Conservation (phyloP, 331 rosid genomes). For the Cydonia oblonga region DNA sequence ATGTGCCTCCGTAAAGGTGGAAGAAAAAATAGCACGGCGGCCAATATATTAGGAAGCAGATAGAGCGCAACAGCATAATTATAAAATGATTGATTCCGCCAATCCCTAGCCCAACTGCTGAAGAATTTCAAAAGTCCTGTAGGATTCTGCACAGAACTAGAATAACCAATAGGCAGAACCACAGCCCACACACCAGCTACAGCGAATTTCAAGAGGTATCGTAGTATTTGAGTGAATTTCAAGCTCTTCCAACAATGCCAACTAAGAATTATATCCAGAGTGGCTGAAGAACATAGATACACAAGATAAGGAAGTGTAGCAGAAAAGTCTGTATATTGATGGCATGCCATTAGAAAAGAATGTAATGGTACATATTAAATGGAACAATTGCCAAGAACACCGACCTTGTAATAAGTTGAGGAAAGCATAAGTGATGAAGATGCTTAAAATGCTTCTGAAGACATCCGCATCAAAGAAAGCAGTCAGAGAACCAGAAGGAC, state of each 20-base stretch:
- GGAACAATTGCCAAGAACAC: neutral
- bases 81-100: constrained; percentile 64
- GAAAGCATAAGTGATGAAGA: constrained; percentile 74
- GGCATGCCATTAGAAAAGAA: neutral
- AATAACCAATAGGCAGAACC: constrained; percentile 68
- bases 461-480: constrained; percentile 57
- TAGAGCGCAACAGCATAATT: constrained; percentile 55
- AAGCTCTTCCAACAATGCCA: constrained; percentile 83
- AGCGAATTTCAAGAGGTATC: constrained; percentile 74
- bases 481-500: constrained; percentile 58
- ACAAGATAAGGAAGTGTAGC: constrained; percentile 2
- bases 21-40: constrained; percentile 69
- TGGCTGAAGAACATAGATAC: constrained; percentile 43
- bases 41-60: constrained; percentile 69
- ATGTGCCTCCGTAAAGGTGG: constrained; percentile 65
- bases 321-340: neutral
- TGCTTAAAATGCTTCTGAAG: constrained; percentile 67
- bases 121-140: constrained; percentile 61
- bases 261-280: constrained; percentile 72
- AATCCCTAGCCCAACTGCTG: constrained; percentile 77
- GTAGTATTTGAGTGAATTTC: constrained; percentile 68
- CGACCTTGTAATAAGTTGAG: constrained; percentile 90
- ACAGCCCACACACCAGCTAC: constrained; percentile 85
- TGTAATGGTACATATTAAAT: neutral
- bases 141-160: constrained; percentile 70